phyloP scores from a whole-genome alignment of 2,329 filamentous ascomycete genomes.

The Hypocrella siamensis region DNA sequence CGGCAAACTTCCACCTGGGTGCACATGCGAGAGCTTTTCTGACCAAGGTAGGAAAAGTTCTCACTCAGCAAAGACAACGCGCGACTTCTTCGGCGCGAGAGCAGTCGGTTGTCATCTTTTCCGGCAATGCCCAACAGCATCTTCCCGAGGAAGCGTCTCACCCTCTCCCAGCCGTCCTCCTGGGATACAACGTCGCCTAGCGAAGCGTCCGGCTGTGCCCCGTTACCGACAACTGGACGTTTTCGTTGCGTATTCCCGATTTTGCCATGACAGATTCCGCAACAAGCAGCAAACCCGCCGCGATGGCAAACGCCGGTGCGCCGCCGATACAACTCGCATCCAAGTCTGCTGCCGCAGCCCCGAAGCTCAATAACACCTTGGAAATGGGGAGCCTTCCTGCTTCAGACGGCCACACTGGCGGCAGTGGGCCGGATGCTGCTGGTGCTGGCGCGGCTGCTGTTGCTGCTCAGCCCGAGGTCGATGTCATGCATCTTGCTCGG shows the following conservation, averaged over 20 bases:
- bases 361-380: constrained; percentile 41
- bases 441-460: not conserved
- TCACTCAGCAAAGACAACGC: no score
- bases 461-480: constrained; percentile 33
- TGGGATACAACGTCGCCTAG: no score
- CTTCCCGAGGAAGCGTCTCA: no score
- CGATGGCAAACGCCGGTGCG: constrained; percentile 17
- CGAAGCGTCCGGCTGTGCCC: no score
- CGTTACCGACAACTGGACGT: no score
- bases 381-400: constrained; percentile 35
- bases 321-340: constrained; percentile 35
- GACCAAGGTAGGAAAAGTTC: no score
- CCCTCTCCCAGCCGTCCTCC: no score
- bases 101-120: no score
- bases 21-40: no score
- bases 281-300: constrained; percentile 17
- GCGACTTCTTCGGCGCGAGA: no score
- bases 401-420: constrained; percentile 12
- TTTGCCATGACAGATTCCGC: constrained; percentile 25
- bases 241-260: not conserved
- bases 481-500: constrained; percentile 91
- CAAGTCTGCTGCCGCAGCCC: constrained; percentile 36
- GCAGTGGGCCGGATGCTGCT: not conserved
- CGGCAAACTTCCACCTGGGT: no score
- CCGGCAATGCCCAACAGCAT: no score